A percentile compares a stretch with the other conserved stretches of the same genome.
Conservation (phyloP, 2,329 filamentous ascomycete species). For the Pestalotiopsis sp. region DNA sequence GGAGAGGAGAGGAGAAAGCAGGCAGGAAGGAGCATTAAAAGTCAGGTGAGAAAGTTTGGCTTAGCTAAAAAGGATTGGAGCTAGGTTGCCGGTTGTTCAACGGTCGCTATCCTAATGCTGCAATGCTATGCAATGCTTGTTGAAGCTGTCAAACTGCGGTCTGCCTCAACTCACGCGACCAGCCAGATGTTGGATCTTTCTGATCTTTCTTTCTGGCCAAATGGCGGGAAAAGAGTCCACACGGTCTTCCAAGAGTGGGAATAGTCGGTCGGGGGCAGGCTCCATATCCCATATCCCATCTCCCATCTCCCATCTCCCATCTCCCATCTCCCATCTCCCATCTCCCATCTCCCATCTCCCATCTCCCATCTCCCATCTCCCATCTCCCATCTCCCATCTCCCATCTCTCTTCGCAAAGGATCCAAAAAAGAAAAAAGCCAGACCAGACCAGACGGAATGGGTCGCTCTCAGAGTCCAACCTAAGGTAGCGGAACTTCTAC, state of each 20-base stretch:
- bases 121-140: background rate
- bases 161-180: background rate
- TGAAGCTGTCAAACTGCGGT: background rate
- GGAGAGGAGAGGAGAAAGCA: background rate
- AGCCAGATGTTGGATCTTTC: background rate
- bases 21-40: background rate
- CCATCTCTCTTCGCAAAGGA: background rate
- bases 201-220: background rate
- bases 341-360: no score
- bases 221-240: background rate
- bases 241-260: no score
- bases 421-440: background rate
- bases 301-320: no score
- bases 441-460: background rate
- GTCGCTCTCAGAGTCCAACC: background rate
- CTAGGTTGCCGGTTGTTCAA: background rate
- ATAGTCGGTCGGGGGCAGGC: no score
- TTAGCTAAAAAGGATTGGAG: background rate
- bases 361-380: no score
- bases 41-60: background rate
- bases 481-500: background rate
- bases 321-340: no score
- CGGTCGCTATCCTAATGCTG: background rate
- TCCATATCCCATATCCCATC: no score
- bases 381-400: no score